These are phyloP conservation scores for Nyctanthes arbortristis DNA, from an alignment of 257 asterid species.

Conservation along the genomic window DNA sequence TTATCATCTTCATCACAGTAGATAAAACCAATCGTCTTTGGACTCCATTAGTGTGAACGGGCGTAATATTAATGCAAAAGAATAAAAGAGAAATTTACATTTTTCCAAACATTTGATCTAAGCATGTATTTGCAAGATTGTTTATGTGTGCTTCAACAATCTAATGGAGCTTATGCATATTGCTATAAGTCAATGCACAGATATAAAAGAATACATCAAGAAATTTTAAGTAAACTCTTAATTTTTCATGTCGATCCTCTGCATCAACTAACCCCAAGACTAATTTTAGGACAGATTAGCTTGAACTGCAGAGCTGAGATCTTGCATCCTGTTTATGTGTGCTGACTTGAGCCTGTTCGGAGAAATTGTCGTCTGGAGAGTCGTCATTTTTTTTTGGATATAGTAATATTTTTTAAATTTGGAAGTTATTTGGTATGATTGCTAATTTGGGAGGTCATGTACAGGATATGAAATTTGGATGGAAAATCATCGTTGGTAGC, in stretches of 20 bases:
- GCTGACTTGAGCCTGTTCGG: not conserved
- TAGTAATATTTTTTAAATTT: not conserved
- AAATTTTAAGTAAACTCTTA: not conserved
- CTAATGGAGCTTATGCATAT: not conserved
- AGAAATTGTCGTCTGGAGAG: not conserved
- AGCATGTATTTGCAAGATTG: not conserved
- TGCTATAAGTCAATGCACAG: not conserved
- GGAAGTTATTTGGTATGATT: not conserved
- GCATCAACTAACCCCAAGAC: not conserved
- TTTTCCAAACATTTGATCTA: not conserved
- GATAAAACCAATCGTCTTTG: not conserved
- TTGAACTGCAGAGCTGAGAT: not conserved
- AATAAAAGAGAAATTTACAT: not conserved
- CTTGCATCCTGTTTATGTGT: not conserved
- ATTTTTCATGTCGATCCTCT: not conserved
- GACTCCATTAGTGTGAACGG: not conserved
- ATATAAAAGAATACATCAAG: not conserved
- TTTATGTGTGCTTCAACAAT: too few relatives aligned
- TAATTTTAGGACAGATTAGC: not conserved
- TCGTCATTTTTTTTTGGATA: not conserved
- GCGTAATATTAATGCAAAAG: not conserved
- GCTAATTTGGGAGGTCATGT: slow-evolving; percentile 14
- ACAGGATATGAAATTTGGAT: slow-evolving; percentile 77
- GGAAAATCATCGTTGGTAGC: slow-evolving; percentile 73
- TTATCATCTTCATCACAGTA: not conserved